A percentile compares a stretch with the other conserved stretches of the same genome.
Conservation (phyloP, 345 rosid genomes). For the Aquilaria yunnanensis region DNA sequence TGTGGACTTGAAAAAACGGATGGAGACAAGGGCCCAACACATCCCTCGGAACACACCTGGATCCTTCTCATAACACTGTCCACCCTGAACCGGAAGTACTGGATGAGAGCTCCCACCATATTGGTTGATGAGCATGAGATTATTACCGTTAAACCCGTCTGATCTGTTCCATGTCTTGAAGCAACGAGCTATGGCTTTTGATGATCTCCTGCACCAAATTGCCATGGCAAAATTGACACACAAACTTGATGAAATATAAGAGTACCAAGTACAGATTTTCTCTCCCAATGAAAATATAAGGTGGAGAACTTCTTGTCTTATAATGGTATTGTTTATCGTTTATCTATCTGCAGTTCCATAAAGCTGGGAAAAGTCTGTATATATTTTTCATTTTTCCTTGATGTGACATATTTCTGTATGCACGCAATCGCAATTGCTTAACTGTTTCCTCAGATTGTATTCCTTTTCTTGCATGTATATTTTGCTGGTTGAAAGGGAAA, state of each 20-base stretch:
- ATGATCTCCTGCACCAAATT: conserved; percentile 30
- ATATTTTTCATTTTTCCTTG: background rate
- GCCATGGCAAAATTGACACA: conserved; percentile 20
- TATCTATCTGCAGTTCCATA: background rate
- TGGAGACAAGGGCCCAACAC: conserved; percentile 4
- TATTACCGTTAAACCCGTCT: background rate
- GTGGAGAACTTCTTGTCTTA: conserved; percentile 2
- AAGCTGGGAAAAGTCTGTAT: background rate
- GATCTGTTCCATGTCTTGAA: conserved; percentile 17
- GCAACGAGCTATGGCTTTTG: conserved; percentile 24
- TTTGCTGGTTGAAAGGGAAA: too few species aligned
- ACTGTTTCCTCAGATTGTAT: too few species aligned
- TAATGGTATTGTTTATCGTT: background rate
- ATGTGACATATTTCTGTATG: background rate
- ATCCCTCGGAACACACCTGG: background rate
- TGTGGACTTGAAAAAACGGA: conserved; percentile 34
- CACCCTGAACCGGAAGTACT: too few species aligned
- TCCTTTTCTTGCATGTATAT: too few species aligned
- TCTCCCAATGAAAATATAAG: background rate
- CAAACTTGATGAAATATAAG: background rate
- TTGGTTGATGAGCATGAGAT: background rate
- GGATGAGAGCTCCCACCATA: too few species aligned
- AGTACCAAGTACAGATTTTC: background rate
- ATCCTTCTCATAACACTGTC: too few species aligned
- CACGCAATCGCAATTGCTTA: too few species aligned